These are phyloP conservation scores for Abrus pulchellus DNA, from an alignment of 306 rosid genomes.

Conservation along the genomic window DNA sequence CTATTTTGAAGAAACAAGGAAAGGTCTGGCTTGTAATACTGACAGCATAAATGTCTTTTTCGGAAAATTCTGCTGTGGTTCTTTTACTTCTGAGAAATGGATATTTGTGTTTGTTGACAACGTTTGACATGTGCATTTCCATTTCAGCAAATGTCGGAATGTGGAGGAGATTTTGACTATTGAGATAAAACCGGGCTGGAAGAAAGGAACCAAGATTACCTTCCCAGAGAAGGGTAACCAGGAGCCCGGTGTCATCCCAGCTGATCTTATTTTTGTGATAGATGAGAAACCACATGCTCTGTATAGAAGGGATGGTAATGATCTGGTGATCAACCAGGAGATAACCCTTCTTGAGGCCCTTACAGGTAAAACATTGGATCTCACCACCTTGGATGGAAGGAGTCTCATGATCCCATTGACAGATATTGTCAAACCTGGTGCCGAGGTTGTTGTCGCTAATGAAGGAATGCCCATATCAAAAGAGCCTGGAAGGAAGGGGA, in stretches of 20 bases:
- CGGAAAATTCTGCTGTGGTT: conserved; percentile 7
- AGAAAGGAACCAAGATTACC: conserved; percentile 93
- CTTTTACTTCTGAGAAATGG: conserved; percentile 8
- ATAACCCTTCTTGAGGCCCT: conserved; percentile 92
- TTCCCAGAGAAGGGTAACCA: conserved; percentile 95
- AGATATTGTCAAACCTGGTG: conserved; percentile 77
- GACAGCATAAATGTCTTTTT: conserved; percentile 21
- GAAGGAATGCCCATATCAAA: conserved; percentile 98
- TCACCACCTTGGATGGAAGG: conserved; percentile 83
- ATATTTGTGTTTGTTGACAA: conserved; percentile 32
- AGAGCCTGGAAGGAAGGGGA: conserved; percentile 88
- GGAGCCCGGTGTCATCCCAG: conserved; percentile 84
- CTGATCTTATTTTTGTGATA: conserved; percentile 84
- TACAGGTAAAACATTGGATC: conserved; percentile 78
- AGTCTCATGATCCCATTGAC: conserved; percentile 66
- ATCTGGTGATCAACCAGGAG: conserved; percentile 82
- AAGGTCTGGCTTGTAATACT: conserved; percentile 18
- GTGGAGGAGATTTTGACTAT: conserved; percentile 92
- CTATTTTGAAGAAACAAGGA: conserved; percentile 22
- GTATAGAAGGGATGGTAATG: conserved; percentile 86
- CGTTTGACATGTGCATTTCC: conserved; percentile 46
- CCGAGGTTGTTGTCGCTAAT: conserved; percentile 68
- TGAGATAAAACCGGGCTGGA: conserved; percentile 95
- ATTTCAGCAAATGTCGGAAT: conserved; percentile 69
- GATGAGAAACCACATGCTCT: conserved; percentile 93